Base-by-base conservation (phyloP, 2,329 filamentous ascomycete species). In the Phialemoniopsis sp. region DNA sequence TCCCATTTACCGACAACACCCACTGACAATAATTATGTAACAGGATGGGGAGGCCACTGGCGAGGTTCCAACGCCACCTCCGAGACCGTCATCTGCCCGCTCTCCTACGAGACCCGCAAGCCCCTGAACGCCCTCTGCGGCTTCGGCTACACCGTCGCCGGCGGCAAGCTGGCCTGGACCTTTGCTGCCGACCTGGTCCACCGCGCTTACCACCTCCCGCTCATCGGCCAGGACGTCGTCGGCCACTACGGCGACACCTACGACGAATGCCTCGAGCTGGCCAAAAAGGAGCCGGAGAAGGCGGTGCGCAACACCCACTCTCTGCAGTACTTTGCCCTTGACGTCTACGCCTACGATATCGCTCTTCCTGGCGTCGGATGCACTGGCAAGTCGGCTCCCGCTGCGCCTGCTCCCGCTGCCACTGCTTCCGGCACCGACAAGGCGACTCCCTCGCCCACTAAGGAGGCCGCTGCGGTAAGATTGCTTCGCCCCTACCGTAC, bases 41-140 rank as follows among this genome's bases (percentile, higher is more conserved):
- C 31, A 84, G 80, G 65, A 37, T 86, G 75, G 73, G 82, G 68
- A 34, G 82, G 82, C 28, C 82, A 87, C 64, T 84, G 76, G 76
- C 76, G 83, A 39, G 82, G 82, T 32, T 52, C 58, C 18, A 86
- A 86, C 44, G 81, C 72, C 3, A 79, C 80, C 3, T 60, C 68
- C 1, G 81, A 87, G 58, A 87, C 82, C 3, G 82, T 86, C 47
- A 85, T 87, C 58, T 87, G 82, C 59, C 69, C 72, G 5, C 64
- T 76, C 2, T 84, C 80, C 2, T 87, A 78, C 58, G 53, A 62
- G 29, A 69, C 68, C 34, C 77, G 82, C 36, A 72, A 69, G 29
- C 71, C 69, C 15, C 71, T 87, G 8, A 65, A 72, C 37, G 69
- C 71, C 21, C 66, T 86, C 52, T 87, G 83, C 57, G 70, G 68